Conservation (phyloP, 2,329 filamentous ascomycete genomes). For the Aureobasidium sp. region DNA sequence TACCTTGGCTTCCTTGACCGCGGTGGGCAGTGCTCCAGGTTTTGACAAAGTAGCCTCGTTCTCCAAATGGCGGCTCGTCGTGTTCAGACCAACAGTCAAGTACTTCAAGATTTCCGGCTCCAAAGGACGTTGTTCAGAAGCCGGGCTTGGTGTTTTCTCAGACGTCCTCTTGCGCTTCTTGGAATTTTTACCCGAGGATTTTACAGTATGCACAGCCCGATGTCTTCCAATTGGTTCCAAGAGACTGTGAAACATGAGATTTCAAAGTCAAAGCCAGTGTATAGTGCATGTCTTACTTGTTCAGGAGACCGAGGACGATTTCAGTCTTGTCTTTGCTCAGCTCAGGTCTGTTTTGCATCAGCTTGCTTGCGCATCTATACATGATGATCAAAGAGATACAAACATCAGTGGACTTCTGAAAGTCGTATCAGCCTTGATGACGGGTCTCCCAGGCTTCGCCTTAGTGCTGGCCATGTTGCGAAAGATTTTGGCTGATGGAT, state of each 20-base stretch:
- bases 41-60: constrained; percentile 24
- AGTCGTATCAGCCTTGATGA: constrained; percentile 5
- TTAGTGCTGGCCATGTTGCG: background rate
- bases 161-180: constrained; percentile 22
- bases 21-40: background rate
- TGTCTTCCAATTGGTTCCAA: constrained; percentile 56
- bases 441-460: background rate
- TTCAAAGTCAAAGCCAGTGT: too few relatives aligned
- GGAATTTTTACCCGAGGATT: constrained; percentile 34
- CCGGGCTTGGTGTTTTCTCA: background rate
- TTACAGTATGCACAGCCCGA: constrained; percentile 43
- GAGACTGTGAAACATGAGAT: constrained; percentile 37
- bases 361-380: background rate
- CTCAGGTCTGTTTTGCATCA: constrained; percentile 3
- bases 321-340: constrained; percentile 4
- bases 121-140: background rate
- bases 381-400: background rate
- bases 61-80: constrained; percentile 53
- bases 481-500: background rate
- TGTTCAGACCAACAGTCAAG: constrained; percentile 57
- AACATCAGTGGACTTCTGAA: background rate
- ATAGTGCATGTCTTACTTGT: background rate
- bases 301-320: background rate
- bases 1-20: background rate
- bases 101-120: constrained; percentile 46